Evolutionary conservation across 139 green algal species (phyloP), one percentile per base, ranked within the genome.

Genomic region (Tetradesmus obliquus): DNA sequence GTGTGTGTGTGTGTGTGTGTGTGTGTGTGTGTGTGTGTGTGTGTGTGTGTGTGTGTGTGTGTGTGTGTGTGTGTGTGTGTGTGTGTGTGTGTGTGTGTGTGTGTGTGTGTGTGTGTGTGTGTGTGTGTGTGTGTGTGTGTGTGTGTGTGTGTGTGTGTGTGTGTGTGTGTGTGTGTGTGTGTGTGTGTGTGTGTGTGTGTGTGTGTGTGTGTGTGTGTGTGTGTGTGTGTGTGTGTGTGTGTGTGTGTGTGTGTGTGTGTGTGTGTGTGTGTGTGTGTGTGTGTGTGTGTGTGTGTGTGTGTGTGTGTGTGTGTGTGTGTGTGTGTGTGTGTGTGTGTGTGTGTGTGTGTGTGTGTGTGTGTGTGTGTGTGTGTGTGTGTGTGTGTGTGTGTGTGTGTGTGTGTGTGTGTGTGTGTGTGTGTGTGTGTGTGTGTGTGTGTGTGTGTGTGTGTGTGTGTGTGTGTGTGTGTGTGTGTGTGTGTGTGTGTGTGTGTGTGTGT

Each of bases 61-160:
- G n/a, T 5, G 20, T 84, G 24, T n/a, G 95, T 97, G 53, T 2
- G 88, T 13, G 15, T 1, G 58, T 3, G 69, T 12, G n/a, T 5
- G 20, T 84, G 24, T n/a, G 95, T 97, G 53, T 2, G 88, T 13
- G 15, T 1, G 58, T 3, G 69, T 12, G n/a, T 5, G 20, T 84
- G 24, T n/a, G 95, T 97, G 53, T 2, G 88, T 13, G 15, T 1
- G 58, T 3, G 69, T 12, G n/a, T 5, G 20, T 84, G 24, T n/a
- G 95, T 97, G 53, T 2, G 88, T 13, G 15, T 1, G 58, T 3
- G 69, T 12, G n/a, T 5, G 20, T 84, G 24, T n/a, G 95, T 97
- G 53, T 2, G 88, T 13, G 15, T 1, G 58, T 3, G 69, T 12
- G n/a, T 5, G 20, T 84, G 24, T n/a, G 95, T 97, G 53, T 2